phyloP scores from a whole-genome alignment of 768 basidiomycete genomes.

The Lentinula guzmanii region DNA sequence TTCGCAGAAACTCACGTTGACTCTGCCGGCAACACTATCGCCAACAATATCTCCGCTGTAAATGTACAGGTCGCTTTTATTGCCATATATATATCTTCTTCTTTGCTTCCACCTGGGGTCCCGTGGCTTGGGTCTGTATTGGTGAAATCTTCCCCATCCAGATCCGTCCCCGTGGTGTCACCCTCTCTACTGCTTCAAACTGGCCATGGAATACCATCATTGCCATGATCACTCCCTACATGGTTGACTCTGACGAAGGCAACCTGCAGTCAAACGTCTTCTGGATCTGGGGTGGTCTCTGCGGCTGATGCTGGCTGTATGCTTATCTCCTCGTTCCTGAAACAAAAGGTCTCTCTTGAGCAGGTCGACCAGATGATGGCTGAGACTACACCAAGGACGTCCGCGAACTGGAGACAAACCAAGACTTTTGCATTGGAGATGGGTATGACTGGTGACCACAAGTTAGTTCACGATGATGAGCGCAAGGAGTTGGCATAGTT shows the following conservation, averaged over 20 bases:
- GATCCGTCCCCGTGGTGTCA: constrained; percentile 80
- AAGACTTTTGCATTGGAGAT: background rate
- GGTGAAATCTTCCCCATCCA: constrained; percentile 82
- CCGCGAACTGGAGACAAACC: background rate
- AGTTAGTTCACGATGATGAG: background rate
- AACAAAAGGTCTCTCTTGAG: constrained; percentile 81
- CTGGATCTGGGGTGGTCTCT: constrained; percentile 78
- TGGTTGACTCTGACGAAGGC: constrained; percentile 33
- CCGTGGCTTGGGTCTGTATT: constrained; percentile 38
- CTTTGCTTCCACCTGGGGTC: constrained; percentile 42
- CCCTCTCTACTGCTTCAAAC: constrained; percentile 44
- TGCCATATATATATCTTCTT: constrained; percentile 40
- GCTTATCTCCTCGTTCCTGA: constrained; percentile 80
- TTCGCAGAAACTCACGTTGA: background rate
- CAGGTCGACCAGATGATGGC: constrained; percentile 65
- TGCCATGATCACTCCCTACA: constrained; percentile 21
- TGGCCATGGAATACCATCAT: constrained; percentile 78
- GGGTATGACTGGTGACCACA: background rate
- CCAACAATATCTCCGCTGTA: constrained; percentile 36
- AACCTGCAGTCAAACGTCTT: constrained; percentile 69
- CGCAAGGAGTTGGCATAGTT: background rate
- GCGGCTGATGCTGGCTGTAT: constrained; percentile 65
- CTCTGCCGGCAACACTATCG: constrained; percentile 32
- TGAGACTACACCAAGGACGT: constrained; percentile 1
- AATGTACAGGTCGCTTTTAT: constrained; percentile 48